These are phyloP conservation scores for Boletus sp. DNA, from an alignment of 768 basidiomycete species.

Conservation along the genomic window DNA sequence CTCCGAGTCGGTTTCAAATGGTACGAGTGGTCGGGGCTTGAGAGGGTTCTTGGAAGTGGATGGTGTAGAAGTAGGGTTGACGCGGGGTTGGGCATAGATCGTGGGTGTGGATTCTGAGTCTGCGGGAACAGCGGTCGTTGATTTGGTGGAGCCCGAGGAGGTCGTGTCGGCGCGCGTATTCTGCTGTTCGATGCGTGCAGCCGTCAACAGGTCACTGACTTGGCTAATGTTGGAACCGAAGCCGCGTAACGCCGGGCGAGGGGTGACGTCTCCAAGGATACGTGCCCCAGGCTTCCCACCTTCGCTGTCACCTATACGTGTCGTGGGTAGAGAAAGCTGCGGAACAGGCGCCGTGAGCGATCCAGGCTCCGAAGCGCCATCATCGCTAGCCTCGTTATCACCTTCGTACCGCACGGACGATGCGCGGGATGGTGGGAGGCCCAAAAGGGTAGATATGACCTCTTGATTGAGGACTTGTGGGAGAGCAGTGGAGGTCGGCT, in stretches of 20 bases:
- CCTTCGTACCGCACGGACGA: slow-evolving; percentile 50
- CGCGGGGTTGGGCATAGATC: slow-evolving; percentile 13
- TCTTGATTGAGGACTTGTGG: slow-evolving; percentile 72
- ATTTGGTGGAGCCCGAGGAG: neutral
- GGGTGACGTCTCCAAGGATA: slow-evolving; percentile 54
- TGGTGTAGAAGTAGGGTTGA: slow-evolving; percentile 3
- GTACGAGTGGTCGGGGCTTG: slow-evolving; percentile 45
- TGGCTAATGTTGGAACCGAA: slow-evolving; percentile 33
- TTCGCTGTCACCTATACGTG: slow-evolving; percentile 15
- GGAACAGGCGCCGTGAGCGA: slow-evolving; percentile 42
- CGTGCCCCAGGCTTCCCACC: slow-evolving; percentile 14
- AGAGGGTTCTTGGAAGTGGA: slow-evolving; percentile 16
- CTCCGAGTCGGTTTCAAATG: slow-evolving; percentile 62
- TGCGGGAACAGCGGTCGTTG: neutral
- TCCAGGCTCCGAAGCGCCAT: slow-evolving; percentile 35
- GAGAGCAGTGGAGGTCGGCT: slow-evolving; percentile 47
- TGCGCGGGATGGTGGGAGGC: slow-evolving; percentile 42
- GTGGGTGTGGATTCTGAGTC: slow-evolving; percentile 9
- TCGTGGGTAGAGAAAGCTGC: slow-evolving; percentile 26
- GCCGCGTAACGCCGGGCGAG: slow-evolving; percentile 44
- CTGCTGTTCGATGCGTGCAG: slow-evolving; percentile 22
- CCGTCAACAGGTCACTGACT: slow-evolving; percentile 28
- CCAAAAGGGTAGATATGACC: slow-evolving; percentile 63
- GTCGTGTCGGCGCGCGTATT: slow-evolving; percentile 2
- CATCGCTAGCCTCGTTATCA: slow-evolving; percentile 47